A percentile compares a stretch with the other conserved stretches of the same genome.
phyloP scores from a whole-genome alignment of 345 rosid genomes.

The Hypericum perforatum region DNA sequence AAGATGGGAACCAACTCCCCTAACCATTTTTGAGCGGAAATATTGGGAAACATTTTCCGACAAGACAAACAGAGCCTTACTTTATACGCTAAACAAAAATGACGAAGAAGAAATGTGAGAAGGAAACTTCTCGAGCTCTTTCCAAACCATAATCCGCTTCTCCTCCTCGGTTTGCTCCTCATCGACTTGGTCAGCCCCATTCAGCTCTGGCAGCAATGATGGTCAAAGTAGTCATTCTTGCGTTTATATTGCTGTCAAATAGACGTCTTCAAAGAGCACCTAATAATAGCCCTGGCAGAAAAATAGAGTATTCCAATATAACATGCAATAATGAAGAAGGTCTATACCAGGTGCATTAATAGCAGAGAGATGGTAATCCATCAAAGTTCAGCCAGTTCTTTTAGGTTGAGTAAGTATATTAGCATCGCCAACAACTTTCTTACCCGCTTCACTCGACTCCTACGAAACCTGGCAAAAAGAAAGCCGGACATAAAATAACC shows the following conservation, averaged over 20 bases:
- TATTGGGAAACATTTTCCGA: no score
- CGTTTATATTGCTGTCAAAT: no score
- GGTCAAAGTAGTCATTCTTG: slow-evolving; percentile 74
- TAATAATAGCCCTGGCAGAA: slow-evolving; percentile 50
- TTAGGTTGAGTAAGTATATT: slow-evolving; percentile 91
- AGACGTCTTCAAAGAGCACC: slow-evolving; percentile 91
- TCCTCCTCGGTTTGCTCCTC: slow-evolving; percentile 69
- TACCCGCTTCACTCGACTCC: slow-evolving; percentile 94
- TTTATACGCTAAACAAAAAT: no score
- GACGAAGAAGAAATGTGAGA: no score
- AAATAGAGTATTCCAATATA: no score
- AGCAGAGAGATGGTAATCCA: no score
- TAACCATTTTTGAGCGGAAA: no score
- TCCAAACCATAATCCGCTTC: slow-evolving; percentile 70
- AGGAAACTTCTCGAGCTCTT: slow-evolving; percentile 76
- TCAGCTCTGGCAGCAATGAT: slow-evolving; percentile 66
- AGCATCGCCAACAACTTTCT: slow-evolving; percentile 87
- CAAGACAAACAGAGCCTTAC: neutral
- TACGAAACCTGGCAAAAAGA: slow-evolving; percentile 52
- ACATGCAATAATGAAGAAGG: no score
- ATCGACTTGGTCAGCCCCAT: slow-evolving; percentile 26
- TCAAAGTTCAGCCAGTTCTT: slow-evolving; percentile 55
- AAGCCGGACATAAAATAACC: slow-evolving; percentile 9
- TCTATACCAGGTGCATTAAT: neutral
- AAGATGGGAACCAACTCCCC: no score